These are phyloP conservation scores for Hypsizygus marmoreus DNA, from an alignment of 768 basidiomycete genomes.

Conservation along the genomic window DNA sequence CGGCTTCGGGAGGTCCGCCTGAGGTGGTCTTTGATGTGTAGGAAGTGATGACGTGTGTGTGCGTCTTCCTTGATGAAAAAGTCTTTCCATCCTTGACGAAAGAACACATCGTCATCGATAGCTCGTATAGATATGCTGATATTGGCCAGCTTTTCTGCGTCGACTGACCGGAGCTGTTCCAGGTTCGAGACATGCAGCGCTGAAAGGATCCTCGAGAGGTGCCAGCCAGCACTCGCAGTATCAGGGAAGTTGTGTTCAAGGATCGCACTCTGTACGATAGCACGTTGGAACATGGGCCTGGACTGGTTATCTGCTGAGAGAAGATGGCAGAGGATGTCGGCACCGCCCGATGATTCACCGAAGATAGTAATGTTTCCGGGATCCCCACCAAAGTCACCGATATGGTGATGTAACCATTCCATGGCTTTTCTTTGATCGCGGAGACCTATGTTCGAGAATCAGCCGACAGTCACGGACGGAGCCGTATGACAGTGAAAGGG, in stretches of 20 bases:
- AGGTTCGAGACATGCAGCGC: slow-evolving; percentile 53
- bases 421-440: slow-evolving; percentile 66
- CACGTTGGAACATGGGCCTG: slow-evolving; percentile 66
- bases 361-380: slow-evolving; percentile 57
- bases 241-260: slow-evolving; percentile 64
- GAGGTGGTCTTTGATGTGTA: slow-evolving; percentile 28
- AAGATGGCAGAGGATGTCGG: slow-evolving; percentile 63
- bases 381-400: slow-evolving; percentile 68
- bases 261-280: slow-evolving; percentile 74
- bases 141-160: slow-evolving; percentile 57
- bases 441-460: slow-evolving; percentile 42
- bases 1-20: slow-evolving; percentile 26
- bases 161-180: slow-evolving; percentile 63
- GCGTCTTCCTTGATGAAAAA: slow-evolving; percentile 40
- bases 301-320: slow-evolving; percentile 63
- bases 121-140: slow-evolving; percentile 53
- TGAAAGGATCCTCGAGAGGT: slow-evolving; percentile 64
- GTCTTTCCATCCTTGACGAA: slow-evolving; percentile 60
- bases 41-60: slow-evolving; percentile 23
- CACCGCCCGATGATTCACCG: slow-evolving; percentile 53
- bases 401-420: slow-evolving; percentile 63
- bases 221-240: slow-evolving; percentile 61
- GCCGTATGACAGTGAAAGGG: neutral
- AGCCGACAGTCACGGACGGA: slow-evolving; percentile 5
- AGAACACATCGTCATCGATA: slow-evolving; percentile 72